Conservation (phyloP, 257 asterid species). For the Solanum paucissectum region DNA sequence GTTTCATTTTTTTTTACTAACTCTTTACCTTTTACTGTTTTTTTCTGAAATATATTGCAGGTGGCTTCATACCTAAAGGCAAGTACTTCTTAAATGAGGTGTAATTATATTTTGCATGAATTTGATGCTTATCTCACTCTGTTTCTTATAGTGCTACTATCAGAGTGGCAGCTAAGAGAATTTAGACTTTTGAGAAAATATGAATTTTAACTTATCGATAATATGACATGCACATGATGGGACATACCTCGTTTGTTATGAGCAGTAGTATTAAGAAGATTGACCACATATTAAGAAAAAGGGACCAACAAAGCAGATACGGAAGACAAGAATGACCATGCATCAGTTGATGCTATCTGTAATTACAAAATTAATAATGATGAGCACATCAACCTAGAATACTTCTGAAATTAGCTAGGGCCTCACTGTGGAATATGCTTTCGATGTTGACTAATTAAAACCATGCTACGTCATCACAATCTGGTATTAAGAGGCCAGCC, state of each 20-base stretch:
- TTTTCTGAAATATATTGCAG: slow-evolving; percentile 34
- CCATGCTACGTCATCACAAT: neutral
- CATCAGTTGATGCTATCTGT: neutral
- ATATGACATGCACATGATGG: neutral
- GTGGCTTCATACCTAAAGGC: slow-evolving; percentile 71
- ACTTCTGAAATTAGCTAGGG: neutral
- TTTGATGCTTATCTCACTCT: neutral
- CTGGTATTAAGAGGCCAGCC: neutral
- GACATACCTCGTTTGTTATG: neutral
- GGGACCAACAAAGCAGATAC: neutral
- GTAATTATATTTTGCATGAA: slow-evolving; percentile 1
- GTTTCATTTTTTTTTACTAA: neutral
- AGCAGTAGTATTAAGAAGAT: neutral
- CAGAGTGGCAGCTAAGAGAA: neutral
- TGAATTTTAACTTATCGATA: neutral
- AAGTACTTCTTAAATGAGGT: slow-evolving; percentile 18
- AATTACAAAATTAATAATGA: neutral
- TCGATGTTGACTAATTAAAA: neutral
- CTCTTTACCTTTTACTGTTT: neutral
- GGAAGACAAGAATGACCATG: neutral
- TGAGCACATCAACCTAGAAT: neutral
- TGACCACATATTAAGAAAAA: neutral
- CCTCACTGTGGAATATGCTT: neutral
- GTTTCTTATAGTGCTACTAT: neutral
- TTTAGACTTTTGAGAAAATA: neutral